Percentiles rank a stretch among this genome's conserved stretches.
Evolutionary conservation across 2,329 filamentous ascomycete genomes (phyloP).

Genomic region (Ascochyta viciae-villosae): DNA sequence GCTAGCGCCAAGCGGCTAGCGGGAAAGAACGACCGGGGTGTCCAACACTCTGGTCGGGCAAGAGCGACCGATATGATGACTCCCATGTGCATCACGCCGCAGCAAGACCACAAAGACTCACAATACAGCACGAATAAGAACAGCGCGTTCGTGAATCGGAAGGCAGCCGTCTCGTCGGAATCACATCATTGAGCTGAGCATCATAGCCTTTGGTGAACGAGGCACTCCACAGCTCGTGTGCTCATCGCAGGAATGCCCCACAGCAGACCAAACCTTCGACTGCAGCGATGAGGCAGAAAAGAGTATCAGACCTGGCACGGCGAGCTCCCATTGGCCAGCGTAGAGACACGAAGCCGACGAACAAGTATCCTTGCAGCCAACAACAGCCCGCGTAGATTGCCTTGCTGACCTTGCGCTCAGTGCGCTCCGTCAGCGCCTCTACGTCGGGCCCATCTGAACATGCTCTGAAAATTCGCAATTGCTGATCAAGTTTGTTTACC

Average conservation of each 20-base stretch:
- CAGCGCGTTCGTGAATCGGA: slow-evolving; percentile 5
- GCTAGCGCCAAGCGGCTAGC: slow-evolving; percentile 31
- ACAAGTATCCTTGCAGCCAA: slow-evolving; percentile 32
- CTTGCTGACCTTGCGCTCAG: slow-evolving; percentile 20
- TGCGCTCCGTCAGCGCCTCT: slow-evolving; percentile 16
- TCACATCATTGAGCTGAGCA: slow-evolving; percentile 8
- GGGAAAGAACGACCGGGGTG: slow-evolving; percentile 25
- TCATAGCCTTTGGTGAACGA: slow-evolving; percentile 8
- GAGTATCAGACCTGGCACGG: slow-evolving; percentile 20
- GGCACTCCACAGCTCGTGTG: slow-evolving; percentile 32
- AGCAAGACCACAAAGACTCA: slow-evolving; percentile 16
- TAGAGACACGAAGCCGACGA: slow-evolving; percentile 33
- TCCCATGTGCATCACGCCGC: slow-evolving; percentile 24
- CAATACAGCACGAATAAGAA: slow-evolving; percentile 15
- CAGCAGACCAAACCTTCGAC: slow-evolving; percentile 35
- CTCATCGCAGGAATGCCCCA: slow-evolving; percentile 39
- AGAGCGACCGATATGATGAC: slow-evolving; percentile 28
- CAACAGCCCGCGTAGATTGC: slow-evolving; percentile 34
- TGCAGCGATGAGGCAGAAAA: slow-evolving; percentile 40
- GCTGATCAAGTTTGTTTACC: slow-evolving; percentile 10
- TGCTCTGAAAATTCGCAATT: slow-evolving; percentile 21
- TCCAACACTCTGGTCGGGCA: slow-evolving; percentile 19
- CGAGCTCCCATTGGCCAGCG: slow-evolving; percentile 35
- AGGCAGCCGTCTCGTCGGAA: slow-evolving; percentile 2
- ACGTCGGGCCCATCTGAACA: slow-evolving; percentile 27